Evolutionary conservation across 352 stramenopile species (phyloP).

Genomic region (Phytophthora melonis): DNA sequence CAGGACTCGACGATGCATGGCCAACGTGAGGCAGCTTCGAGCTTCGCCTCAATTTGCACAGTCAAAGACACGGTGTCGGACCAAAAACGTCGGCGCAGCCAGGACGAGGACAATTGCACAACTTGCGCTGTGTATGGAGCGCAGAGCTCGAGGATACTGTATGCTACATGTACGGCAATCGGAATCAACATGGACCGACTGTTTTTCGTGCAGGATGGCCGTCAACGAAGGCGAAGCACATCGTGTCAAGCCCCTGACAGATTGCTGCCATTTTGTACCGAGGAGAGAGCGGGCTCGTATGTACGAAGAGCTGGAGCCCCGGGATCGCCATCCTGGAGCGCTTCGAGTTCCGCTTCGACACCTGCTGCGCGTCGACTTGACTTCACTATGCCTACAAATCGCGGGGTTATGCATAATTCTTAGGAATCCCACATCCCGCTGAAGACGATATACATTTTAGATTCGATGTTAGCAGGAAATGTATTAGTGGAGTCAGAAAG

Average conservation of each 20-base stretch:
- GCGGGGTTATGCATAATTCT: background rate
- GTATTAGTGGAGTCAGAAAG: background rate
- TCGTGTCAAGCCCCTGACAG: conserved; percentile 13
- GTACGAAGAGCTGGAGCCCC: conserved; percentile 11
- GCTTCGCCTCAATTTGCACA: conserved; percentile 11
- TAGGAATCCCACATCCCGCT: background rate
- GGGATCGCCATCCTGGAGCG: conserved; percentile 18
- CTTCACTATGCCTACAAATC: conserved; percentile 21
- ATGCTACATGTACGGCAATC: too few species aligned
- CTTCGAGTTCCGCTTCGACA: conserved; percentile 26
- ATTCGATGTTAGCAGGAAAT: background rate
- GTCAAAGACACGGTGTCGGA: conserved; percentile 23
- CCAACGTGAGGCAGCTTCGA: background rate
- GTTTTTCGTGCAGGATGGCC: conserved; percentile 16
- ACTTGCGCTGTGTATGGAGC: conserved; percentile 2
- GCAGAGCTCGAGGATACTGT: background rate
- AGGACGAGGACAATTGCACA: conserved; percentile 13
- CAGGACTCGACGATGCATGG: background rate
- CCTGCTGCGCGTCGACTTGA: conserved; percentile 16
- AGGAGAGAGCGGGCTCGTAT: conserved; percentile 12
- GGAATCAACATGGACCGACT: conserved; percentile 2
- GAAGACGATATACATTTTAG: background rate
- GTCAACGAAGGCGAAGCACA: background rate
- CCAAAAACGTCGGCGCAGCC: conserved; percentile 5
- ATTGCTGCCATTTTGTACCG: background rate